phyloP scores from a whole-genome alignment of 176 grass and related monocot species.

The Miscanthus lutarioriparius region DNA sequence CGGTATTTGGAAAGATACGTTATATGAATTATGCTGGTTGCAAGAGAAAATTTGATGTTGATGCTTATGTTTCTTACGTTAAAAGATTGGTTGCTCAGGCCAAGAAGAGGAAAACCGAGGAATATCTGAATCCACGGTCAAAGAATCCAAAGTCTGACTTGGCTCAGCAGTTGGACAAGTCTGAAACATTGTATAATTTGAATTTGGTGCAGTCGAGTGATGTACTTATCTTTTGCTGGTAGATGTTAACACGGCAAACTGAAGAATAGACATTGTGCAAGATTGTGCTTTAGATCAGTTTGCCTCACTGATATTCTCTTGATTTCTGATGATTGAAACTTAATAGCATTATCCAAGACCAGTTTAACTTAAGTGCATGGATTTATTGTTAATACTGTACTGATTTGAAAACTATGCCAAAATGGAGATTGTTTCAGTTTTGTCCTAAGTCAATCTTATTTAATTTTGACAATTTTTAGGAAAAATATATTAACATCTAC shows the following conservation, averaged over 20 bases:
- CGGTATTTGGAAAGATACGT: conserved; percentile 91
- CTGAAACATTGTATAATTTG: background rate
- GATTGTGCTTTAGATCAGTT: background rate
- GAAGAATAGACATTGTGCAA: conserved; percentile 3
- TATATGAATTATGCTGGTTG: conserved; percentile 97
- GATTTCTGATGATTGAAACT: background rate
- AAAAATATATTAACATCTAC: background rate
- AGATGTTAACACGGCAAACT: background rate
- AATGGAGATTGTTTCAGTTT: too few species aligned
- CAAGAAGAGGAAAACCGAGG: conserved; percentile 71
- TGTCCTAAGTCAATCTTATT: too few species aligned
- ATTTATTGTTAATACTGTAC: background rate
- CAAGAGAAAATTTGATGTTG: conserved; percentile 90
- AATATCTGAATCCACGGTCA: conserved; percentile 8
- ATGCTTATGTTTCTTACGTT: conserved; percentile 80
- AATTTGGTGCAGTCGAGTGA: background rate
- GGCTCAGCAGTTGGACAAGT: background rate
- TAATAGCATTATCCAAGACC: background rate
- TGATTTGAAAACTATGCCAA: background rate
- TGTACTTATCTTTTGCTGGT: background rate
- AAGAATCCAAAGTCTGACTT: conserved; percentile 34
- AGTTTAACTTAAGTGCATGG: background rate
- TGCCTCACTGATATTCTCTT: background rate
- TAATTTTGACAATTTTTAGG: background rate
- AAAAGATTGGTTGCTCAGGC: conserved; percentile 53